A percentile compares a stretch with the other conserved stretches of the same genome.
These are phyloP conservation scores for Cordyceps javanica DNA, from an alignment of 2,329 filamentous ascomycete species.

Conservation along the genomic window DNA sequence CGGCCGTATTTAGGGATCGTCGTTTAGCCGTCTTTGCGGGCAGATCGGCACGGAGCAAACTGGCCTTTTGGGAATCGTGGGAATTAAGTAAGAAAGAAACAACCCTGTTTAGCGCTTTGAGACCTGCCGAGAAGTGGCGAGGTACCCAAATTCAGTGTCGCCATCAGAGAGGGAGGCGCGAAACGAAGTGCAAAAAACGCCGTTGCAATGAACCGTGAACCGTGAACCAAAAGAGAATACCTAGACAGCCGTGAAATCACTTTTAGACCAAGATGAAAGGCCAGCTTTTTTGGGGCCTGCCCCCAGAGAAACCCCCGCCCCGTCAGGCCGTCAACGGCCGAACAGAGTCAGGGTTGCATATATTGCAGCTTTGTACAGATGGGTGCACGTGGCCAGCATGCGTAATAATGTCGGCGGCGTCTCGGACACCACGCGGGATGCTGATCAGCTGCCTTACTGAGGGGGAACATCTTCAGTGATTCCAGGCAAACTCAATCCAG, in stretches of 20 bases:
- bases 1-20: background rate
- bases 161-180: background rate
- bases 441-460: conserved; percentile 14
- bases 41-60: conserved; percentile 6
- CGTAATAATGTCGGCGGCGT: background rate
- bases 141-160: background rate
- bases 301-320: background rate
- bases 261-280: conserved; percentile 13
- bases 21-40: background rate
- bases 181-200: conserved; percentile 7
- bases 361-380: conserved; percentile 9
- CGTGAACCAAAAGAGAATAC: conserved; percentile 9
- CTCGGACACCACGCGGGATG: background rate
- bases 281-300: conserved; percentile 6
- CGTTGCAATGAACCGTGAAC: conserved; percentile 11
- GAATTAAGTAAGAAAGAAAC: conserved; percentile 5
- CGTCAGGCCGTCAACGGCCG: conserved; percentile 8
- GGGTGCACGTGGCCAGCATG: conserved; percentile 11
- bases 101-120: background rate
- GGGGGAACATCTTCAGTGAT: conserved; percentile 39
- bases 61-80: conserved; percentile 9
- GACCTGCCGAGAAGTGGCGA: background rate
- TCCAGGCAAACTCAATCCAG: conserved; percentile 36
- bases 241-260: conserved; percentile 9
- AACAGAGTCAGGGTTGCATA: background rate